Percentiles rank a stretch among this genome's conserved stretches.
These are phyloP conservation scores for Amborella trichopoda DNA, from an alignment of 164 flowering plant species.

Conservation along the genomic window DNA sequence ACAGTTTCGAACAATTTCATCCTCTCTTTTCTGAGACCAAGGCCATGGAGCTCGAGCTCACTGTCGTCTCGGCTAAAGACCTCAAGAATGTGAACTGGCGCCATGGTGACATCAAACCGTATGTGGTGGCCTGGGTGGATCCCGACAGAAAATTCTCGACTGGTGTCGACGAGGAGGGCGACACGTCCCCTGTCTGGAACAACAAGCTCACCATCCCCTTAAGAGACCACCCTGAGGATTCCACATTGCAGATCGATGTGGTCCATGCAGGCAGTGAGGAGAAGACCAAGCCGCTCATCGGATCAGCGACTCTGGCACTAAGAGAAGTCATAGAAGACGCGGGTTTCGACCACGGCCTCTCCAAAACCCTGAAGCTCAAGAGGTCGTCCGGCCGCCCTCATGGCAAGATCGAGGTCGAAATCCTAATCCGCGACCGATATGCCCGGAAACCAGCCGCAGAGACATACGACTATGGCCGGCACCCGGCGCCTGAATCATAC, in stretches of 20 bases:
- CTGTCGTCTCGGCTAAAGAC: constrained; percentile 48
- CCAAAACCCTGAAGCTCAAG: constrained; percentile 27
- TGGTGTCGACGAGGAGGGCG: constrained; percentile 23
- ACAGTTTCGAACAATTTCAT: no score
- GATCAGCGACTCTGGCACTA: constrained; percentile 35
- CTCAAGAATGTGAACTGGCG: constrained; percentile 89
- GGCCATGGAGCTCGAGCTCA: constrained; percentile 44
- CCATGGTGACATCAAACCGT: constrained; percentile 47
- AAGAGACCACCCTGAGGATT: constrained; percentile 23
- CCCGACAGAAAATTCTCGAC: constrained; percentile 45
- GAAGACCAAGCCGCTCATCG: constrained; percentile 52
- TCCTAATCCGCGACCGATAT: constrained; percentile 19
- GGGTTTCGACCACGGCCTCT: constrained; percentile 23
- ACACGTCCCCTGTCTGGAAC: constrained; percentile 43
- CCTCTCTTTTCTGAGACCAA: no score
- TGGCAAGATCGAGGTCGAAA: constrained; percentile 44
- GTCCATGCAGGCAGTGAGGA: constrained; percentile 38
- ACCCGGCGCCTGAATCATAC: neutral
- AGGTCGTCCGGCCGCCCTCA: constrained; percentile 91
- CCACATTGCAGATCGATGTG: constrained; percentile 39
- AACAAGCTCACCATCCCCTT: constrained; percentile 49
- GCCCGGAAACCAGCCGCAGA: constrained; percentile 10
- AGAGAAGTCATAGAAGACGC: constrained; percentile 40
- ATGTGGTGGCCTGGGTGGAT: constrained; percentile 75
- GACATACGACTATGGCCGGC: neutral